Evolutionary conservation across 495 filamentous ascomycete species (phyloP).

Genomic region (Aspergillus egyptiacus): DNA sequence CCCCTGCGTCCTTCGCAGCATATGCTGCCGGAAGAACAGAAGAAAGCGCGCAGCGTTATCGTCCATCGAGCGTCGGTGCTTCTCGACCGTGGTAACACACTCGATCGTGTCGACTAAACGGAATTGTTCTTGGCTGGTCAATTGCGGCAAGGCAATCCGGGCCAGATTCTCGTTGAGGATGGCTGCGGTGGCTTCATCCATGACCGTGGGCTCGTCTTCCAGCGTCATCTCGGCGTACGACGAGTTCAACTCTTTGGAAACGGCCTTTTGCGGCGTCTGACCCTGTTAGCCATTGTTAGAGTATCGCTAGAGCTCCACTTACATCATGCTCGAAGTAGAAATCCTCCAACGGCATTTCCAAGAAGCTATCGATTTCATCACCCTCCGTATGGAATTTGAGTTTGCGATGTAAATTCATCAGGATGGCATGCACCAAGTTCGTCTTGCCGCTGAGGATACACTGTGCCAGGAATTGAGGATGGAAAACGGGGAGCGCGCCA

Average conservation of each 20-base stretch:
- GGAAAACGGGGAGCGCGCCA: constrained; percentile 83
- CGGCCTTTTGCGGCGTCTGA: constrained; percentile 33
- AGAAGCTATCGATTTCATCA: constrained; percentile 72
- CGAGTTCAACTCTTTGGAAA: constrained; percentile 48
- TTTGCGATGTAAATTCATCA: constrained; percentile 68
- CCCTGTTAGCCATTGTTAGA: constrained; percentile 21
- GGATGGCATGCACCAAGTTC: constrained; percentile 62
- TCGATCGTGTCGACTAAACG: constrained; percentile 82
- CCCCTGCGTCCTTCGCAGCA: constrained; percentile 59
- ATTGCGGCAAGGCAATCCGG: constrained; percentile 66
- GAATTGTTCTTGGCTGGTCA: constrained; percentile 86
- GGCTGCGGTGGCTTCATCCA: constrained; percentile 67
- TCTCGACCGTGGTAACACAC: constrained; percentile 79
- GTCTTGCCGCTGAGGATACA: constrained; percentile 80
- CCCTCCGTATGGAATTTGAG: constrained; percentile 81
- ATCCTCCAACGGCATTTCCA: constrained; percentile 65
- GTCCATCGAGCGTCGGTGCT: constrained; percentile 86
- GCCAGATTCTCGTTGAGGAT: constrained; percentile 74
- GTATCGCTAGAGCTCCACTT: constrained; percentile 8
- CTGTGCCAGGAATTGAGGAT: constrained; percentile 87
- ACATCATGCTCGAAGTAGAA: constrained; percentile 57
- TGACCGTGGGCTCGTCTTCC: constrained; percentile 54
- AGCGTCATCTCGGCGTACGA: constrained; percentile 50
- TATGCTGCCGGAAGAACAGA: constrained; percentile 82
- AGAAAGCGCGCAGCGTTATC: constrained; percentile 88